Percentiles rank a stretch among this genome's conserved stretches.
phyloP scores from a whole-genome alignment of 441 rosid genomes.

The Viola pubescens region DNA sequence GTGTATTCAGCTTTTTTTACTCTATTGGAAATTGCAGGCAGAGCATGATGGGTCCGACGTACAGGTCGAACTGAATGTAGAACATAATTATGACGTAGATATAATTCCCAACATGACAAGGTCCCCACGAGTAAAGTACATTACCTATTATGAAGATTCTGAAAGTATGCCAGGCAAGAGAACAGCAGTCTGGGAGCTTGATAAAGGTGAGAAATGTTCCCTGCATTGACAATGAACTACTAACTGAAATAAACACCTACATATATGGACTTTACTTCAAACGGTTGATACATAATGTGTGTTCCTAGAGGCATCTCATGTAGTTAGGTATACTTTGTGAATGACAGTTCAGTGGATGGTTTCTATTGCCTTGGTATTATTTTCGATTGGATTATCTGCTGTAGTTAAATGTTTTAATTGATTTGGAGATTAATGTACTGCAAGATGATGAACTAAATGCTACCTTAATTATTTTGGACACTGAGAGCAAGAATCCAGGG shows the following conservation, averaged over 20 bases:
- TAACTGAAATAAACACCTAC: slow-evolving; percentile 28
- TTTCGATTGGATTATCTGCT: neutral
- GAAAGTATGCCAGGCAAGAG: slow-evolving; percentile 78
- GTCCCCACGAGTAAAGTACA: slow-evolving; percentile 68
- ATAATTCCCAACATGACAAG: slow-evolving; percentile 82
- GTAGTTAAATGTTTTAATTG: neutral
- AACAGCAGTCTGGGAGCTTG: slow-evolving; percentile 98
- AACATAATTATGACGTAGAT: slow-evolving; percentile 62
- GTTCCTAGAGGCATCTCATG: neutral
- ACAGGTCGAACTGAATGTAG: slow-evolving; percentile 70
- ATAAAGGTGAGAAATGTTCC: slow-evolving; percentile 53
- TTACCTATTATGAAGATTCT: slow-evolving; percentile 90
- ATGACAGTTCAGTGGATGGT: neutral
- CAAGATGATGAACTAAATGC: neutral
- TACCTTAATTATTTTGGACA: neutral
- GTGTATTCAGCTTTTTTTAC: slow-evolving; percentile 12
- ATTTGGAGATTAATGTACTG: neutral
- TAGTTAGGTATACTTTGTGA: neutral
- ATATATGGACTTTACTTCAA: neutral
- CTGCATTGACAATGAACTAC: slow-evolving; percentile 10
- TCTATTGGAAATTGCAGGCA: slow-evolving; percentile 41
- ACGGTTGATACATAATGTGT: neutral
- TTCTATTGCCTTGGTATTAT: neutral
- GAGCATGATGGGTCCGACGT: slow-evolving; percentile 96
- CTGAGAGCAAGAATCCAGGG: neutral